Evolutionary conservation across 2,329 filamentous ascomycete species (phyloP).

Genomic region (Penicillium sclerotiorum): DNA sequence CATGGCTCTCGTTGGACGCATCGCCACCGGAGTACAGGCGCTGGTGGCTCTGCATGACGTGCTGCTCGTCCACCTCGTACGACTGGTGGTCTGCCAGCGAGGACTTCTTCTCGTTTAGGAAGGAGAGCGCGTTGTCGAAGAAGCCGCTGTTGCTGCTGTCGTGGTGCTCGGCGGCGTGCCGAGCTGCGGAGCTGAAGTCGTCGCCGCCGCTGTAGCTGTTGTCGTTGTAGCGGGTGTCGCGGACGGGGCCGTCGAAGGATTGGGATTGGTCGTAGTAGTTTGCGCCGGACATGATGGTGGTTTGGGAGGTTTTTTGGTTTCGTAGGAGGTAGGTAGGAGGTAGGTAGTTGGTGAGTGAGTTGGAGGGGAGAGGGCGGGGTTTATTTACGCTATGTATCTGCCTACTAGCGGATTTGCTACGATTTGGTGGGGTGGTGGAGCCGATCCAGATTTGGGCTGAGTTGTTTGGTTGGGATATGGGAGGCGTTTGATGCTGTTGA

Average conservation of each 20-base stretch:
- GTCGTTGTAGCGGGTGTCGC: constrained; percentile 28
- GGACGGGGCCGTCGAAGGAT: constrained; percentile 17
- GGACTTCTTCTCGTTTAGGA: constrained; percentile 54
- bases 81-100: constrained; percentile 51
- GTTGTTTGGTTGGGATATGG: neutral
- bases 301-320: constrained; percentile 1
- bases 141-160: constrained; percentile 54
- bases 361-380: constrained; percentile 12
- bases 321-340: neutral
- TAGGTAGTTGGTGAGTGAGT: neutral
- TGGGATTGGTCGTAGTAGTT: constrained; percentile 31
- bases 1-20: constrained; percentile 45
- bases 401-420: too few relatives aligned
- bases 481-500: neutral
- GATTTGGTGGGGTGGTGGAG: constrained; percentile 8
- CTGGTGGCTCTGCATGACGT: constrained; percentile 75
- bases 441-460: neutral
- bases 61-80: constrained; percentile 62
- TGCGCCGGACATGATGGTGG: constrained; percentile 31
- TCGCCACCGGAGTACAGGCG: constrained; percentile 64
- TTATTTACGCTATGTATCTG: too few relatives aligned
- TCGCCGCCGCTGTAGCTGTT: constrained; percentile 36
- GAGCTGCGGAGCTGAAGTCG: constrained; percentile 57
- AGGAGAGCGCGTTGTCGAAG: constrained; percentile 60
- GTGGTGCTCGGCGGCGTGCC: constrained; percentile 59